Conservation (phyloP, 2,329 filamentous ascomycete genomes). For the Amesomyces nigricolor region DNA sequence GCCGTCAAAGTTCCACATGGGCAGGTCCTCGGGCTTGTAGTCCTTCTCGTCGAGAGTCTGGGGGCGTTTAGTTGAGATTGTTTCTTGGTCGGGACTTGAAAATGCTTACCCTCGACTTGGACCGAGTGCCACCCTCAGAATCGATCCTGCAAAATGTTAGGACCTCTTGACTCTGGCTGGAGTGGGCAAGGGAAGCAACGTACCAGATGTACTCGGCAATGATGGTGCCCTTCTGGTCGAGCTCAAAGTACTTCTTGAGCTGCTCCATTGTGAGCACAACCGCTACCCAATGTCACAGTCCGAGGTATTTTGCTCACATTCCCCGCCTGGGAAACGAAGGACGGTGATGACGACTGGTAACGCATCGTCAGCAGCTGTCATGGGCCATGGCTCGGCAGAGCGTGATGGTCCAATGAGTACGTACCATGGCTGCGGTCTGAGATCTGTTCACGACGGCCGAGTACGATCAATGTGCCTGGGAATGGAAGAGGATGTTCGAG, state of each 20-base stretch:
- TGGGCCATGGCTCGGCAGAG: neutral
- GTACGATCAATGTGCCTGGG: neutral
- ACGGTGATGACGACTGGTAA: constrained; percentile 1
- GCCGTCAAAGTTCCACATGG: constrained; percentile 46
- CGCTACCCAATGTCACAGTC: neutral
- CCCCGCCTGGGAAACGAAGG: constrained; percentile 7
- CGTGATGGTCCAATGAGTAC: neutral
- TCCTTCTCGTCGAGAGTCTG: constrained; percentile 48
- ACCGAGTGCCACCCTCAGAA: constrained; percentile 73
- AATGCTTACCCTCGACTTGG: constrained; percentile 83
- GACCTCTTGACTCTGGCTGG: neutral
- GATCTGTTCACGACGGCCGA: no score
- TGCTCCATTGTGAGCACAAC: constrained; percentile 34
- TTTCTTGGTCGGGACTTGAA: constrained; percentile 24
- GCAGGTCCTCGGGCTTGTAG: constrained; percentile 49
- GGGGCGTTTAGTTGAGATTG: neutral
- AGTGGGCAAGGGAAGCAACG: neutral
- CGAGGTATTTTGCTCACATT: constrained; percentile 10
- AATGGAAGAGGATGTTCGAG: no score
- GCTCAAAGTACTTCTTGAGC: constrained; percentile 86
- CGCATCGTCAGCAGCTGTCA: neutral
- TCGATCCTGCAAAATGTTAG: constrained; percentile 55
- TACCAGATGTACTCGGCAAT: constrained; percentile 92
- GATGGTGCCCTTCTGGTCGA: constrained; percentile 82
- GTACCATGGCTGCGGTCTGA: constrained; percentile 6